Percentiles rank a stretch among this genome's conserved stretches.
These are phyloP conservation scores for Glutinoglossum americanum DNA, from an alignment of 495 filamentous ascomycete species.

Conservation along the genomic window DNA sequence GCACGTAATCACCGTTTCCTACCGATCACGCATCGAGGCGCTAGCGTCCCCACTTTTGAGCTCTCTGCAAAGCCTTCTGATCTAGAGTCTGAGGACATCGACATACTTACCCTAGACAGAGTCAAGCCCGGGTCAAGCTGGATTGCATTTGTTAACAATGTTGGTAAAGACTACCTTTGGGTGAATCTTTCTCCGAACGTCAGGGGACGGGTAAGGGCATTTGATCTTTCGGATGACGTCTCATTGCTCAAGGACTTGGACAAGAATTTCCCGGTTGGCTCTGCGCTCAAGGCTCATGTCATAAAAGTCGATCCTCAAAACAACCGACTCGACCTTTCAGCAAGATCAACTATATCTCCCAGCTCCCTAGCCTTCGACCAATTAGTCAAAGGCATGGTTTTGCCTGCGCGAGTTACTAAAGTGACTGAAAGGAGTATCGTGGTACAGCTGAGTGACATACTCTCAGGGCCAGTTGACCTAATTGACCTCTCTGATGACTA, in stretches of 20 bases:
- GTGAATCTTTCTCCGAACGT: slow-evolving; percentile 81
- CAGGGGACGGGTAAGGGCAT: slow-evolving; percentile 53
- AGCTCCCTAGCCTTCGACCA: slow-evolving; percentile 41
- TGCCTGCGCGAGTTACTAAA: slow-evolving; percentile 69
- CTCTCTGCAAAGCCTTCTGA: slow-evolving; percentile 64
- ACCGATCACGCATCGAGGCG: slow-evolving; percentile 64
- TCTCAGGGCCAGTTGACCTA: slow-evolving; percentile 54
- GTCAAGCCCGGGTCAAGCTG: slow-evolving; percentile 45
- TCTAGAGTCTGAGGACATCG: slow-evolving; percentile 29
- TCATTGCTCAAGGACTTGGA: slow-evolving; percentile 50
- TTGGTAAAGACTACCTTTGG: slow-evolving; percentile 58
- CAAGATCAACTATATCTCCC: slow-evolving; percentile 29
- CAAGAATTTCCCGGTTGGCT: slow-evolving; percentile 76
- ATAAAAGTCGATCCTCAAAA: slow-evolving; percentile 49
- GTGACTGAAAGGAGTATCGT: slow-evolving; percentile 61
- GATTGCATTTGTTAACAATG: slow-evolving; percentile 76
- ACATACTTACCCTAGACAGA: slow-evolving; percentile 47
- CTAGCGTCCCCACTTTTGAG: slow-evolving; percentile 63
- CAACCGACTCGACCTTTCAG: slow-evolving; percentile 62
- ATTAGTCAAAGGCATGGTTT: slow-evolving; percentile 52
- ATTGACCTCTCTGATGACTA: slow-evolving; percentile 76
- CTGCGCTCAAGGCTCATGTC: slow-evolving; percentile 58
- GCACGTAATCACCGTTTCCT: slow-evolving; percentile 78
- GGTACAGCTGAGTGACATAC: slow-evolving; percentile 57
- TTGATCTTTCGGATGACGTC: slow-evolving; percentile 74